A percentile compares a stretch with the other conserved stretches of the same genome.
Evolutionary conservation across 345 rosid species (phyloP).

Genomic region (Pistacia integerrima): DNA sequence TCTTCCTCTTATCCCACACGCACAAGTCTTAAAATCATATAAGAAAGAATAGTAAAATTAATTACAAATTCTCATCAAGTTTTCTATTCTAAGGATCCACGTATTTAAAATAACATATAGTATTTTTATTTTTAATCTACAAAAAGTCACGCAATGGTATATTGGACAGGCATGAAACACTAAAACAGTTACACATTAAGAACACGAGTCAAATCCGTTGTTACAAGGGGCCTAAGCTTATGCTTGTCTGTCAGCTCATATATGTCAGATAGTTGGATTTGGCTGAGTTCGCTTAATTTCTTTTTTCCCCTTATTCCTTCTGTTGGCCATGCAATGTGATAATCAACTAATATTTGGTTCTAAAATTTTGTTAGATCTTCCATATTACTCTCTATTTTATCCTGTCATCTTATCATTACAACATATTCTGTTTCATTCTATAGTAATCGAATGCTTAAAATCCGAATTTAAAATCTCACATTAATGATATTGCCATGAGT

Average conservation of each 20-base stretch:
- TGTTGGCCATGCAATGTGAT: too few species aligned
- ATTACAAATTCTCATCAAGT: too few species aligned
- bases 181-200: neutral
- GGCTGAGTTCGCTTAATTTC: too few species aligned
- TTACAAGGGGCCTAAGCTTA: neutral
- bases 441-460: too few species aligned
- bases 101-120: too few species aligned
- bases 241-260: constrained; percentile 1
- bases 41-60: too few species aligned
- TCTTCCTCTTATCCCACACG: too few species aligned
- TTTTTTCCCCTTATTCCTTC: too few species aligned
- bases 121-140: neutral
- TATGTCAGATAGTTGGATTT: neutral
- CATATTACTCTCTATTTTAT: neutral
- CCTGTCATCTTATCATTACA: neutral
- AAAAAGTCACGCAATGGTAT: neutral
- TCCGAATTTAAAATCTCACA: neutral
- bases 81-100: too few species aligned
- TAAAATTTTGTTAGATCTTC: neutral
- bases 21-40: too few species aligned
- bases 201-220: neutral
- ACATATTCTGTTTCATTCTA: neutral
- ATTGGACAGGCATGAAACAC: neutral
- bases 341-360: neutral
- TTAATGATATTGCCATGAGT: neutral